phyloP scores from a whole-genome alignment of 306 rosid species.

The Malus asiatica region DNA sequence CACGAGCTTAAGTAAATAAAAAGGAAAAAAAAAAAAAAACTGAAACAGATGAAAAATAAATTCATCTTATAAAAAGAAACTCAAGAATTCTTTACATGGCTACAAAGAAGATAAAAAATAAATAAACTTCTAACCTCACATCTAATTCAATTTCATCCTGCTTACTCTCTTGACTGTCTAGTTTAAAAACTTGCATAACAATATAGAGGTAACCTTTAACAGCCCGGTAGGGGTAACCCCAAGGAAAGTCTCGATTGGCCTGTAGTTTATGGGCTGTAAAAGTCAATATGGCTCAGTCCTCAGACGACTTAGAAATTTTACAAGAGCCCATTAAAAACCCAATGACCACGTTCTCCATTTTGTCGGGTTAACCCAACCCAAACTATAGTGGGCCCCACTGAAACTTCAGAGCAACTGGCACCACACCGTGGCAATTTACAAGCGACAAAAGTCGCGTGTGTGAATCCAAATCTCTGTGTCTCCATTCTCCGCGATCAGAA shows the following conservation, averaged over 20 bases:
- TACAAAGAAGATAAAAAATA: too few species aligned
- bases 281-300: neutral
- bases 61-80: too few species aligned
- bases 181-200: too few species aligned
- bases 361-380: neutral
- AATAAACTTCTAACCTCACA: too few species aligned
- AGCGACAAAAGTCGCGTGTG: neutral
- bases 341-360: neutral
- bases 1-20: too few species aligned
- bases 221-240: neutral
- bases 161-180: too few species aligned
- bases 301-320: neutral
- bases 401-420: neutral
- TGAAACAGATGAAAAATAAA: too few species aligned
- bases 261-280: neutral
- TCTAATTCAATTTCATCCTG: too few species aligned
- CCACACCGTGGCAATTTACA: neutral
- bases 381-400: neutral
- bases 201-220: too few species aligned
- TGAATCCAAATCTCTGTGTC: neutral
- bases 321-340: neutral
- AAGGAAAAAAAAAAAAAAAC: too few species aligned
- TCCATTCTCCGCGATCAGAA: slow-evolving; percentile 1
- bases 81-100: too few species aligned
- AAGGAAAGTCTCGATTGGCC: neutral